Evolutionary conservation across 1,284 basidiomycete species (phyloP), one percentile per base, ranked within the genome.

Genomic region (Cystobasidiaceae sp.): DNA sequence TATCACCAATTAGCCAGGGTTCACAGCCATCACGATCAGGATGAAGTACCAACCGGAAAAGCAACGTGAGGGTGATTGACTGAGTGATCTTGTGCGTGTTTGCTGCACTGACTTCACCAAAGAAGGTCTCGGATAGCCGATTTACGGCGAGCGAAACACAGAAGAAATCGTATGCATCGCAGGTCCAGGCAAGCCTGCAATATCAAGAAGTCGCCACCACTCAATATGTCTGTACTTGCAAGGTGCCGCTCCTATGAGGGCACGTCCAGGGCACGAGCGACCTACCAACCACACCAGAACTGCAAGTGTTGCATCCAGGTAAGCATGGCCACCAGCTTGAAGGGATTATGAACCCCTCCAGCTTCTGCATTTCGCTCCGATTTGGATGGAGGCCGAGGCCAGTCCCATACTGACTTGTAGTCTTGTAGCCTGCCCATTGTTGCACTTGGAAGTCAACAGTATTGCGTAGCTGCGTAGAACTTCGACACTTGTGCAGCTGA

Each of bases 1-100:
- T 19, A 25, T 28, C 7, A 4, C 33, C 9, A 9, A 52, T 3
- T 37, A 33, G 11, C 8, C 15, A 17, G 45, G 45, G 15, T 48
- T 48, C 8, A 23, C 45, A 9, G 13, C 8, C 11, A 15, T 17
- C 15, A 44, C 19, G 54, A 13, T n/a, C 3, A 25, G 19, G 23
- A n/a, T 19, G 19, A 11, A 30, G 23, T 25, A 48, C 43, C n/a
- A 21, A 45, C 41, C 56, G 86, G 80, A 96, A 90, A 32, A 97
- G 84, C 0, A 97, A 82, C 0, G 93, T 97, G 51, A 97, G 82
- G 2, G 93, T 97, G 75, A 98, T 93, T 85, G 70, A 64, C 51
- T 55, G 48, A 0, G 66, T 62, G 44, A 67, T 64, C 21, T 57
- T 32, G 34, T 65, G 57, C 11, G 66, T 55, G 2, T 37, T 34